These are phyloP conservation scores for Penicillium ucsense DNA, from an alignment of 495 filamentous ascomycete genomes.

Conservation along the genomic window DNA sequence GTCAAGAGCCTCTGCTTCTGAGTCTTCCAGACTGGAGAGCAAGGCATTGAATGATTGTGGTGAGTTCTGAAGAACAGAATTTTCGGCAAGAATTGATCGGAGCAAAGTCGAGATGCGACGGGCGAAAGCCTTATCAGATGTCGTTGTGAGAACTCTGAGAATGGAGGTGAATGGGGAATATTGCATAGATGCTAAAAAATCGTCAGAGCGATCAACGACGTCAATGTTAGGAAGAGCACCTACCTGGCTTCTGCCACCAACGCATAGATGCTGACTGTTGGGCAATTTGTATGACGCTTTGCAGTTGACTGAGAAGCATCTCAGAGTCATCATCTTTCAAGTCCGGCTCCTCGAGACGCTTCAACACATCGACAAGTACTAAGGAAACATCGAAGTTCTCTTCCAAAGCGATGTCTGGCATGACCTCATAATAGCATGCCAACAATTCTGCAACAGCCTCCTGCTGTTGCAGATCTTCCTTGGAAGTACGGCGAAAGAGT, in stretches of 20 bases:
- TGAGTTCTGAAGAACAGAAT: conserved; percentile 24
- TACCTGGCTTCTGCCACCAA: conserved; percentile 65
- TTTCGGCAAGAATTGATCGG: conserved; percentile 24
- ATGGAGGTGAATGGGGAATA: conserved; percentile 39
- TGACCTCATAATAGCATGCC: conserved; percentile 66
- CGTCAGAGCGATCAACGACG: not conserved
- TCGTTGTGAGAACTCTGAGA: conserved; percentile 29
- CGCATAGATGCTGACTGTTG: conserved; percentile 67
- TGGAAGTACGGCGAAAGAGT: conserved; percentile 53
- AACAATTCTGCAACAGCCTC: conserved; percentile 69
- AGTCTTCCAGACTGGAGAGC: conserved; percentile 36
- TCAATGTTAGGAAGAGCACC: not conserved
- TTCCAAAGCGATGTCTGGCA: conserved; percentile 69
- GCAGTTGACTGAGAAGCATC: conserved; percentile 56
- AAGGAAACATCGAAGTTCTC: conserved; percentile 80
- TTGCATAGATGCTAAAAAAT: conserved; percentile 27
- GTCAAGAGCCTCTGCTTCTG: conserved; percentile 19
- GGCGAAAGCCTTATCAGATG: conserved; percentile 25
- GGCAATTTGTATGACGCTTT: conserved; percentile 68
- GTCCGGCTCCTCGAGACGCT: conserved; percentile 34
- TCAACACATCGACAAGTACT: conserved; percentile 56
- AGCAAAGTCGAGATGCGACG: conserved; percentile 25
- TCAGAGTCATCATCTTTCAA: conserved; percentile 31
- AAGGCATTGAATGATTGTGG: conserved; percentile 26
- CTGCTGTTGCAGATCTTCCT: conserved; percentile 62